Evolutionary conservation across 805 yeast species (phyloP).

Genomic region (Hemisphaericaspora nanyangensis): DNA sequence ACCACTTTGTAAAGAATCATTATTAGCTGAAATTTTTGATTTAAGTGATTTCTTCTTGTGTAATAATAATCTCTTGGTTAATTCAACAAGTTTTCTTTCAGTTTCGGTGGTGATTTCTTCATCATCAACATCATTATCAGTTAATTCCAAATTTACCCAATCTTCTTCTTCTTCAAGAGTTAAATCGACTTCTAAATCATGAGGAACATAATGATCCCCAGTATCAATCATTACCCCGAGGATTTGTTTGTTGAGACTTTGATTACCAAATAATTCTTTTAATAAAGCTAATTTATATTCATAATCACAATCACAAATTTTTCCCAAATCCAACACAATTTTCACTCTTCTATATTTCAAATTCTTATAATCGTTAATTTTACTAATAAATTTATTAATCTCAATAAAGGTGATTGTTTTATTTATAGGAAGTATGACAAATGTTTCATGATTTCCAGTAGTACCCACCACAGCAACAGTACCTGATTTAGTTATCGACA

Average conservation of each 20-base stretch:
- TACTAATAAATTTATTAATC: slow-evolving; percentile 10
- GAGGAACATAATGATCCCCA: slow-evolving; percentile 31
- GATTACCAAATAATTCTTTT: slow-evolving; percentile 14
- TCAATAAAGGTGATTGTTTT: slow-evolving; percentile 11
- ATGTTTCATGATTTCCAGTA: slow-evolving; percentile 48
- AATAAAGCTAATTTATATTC: slow-evolving; percentile 10
- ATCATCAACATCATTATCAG: not conserved
- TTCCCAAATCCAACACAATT: slow-evolving; percentile 28
- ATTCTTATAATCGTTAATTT: slow-evolving; percentile 15
- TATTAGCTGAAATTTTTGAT: not conserved
- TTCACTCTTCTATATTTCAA: slow-evolving; percentile 12
- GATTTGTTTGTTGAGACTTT: slow-evolving; percentile 12
- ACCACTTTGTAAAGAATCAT: not conserved
- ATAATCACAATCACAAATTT: slow-evolving; percentile 14
- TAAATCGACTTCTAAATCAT: slow-evolving; percentile 6
- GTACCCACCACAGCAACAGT: slow-evolving; percentile 48
- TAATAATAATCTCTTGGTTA: slow-evolving; percentile 14
- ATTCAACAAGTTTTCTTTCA: slow-evolving; percentile 4
- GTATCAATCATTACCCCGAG: slow-evolving; percentile 40
- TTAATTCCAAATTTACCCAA: not conserved
- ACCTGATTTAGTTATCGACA: slow-evolving; percentile 46
- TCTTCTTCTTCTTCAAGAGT: slow-evolving; percentile 5
- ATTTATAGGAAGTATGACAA: slow-evolving; percentile 33
- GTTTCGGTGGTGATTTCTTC: slow-evolving; percentile 4
- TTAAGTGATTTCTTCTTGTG: slow-evolving; percentile 9